Percentiles rank a stretch among this genome's conserved stretches.
phyloP scores from a whole-genome alignment of 2,329 filamentous ascomycete species.

The Bimuria novae-zelandiae region DNA sequence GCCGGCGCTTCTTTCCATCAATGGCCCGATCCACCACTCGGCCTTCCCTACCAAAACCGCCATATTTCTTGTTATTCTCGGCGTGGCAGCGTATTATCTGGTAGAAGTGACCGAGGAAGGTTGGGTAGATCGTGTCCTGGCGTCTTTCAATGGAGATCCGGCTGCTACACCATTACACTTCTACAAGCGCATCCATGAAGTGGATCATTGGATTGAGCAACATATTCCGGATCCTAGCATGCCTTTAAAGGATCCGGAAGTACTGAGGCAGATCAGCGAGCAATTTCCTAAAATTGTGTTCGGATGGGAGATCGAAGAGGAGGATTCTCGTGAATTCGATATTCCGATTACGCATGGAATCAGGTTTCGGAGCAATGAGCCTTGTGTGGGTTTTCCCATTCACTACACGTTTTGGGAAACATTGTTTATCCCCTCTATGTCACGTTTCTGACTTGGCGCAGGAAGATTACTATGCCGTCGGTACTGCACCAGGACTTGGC shows the following conservation, averaged over 20 bases:
- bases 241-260: slow-evolving; percentile 25
- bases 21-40: slow-evolving; percentile 25
- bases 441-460: slow-evolving; percentile 8
- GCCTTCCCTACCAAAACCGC: slow-evolving; percentile 41
- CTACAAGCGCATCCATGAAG: slow-evolving; percentile 29
- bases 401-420: not conserved
- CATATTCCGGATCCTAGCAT: slow-evolving; percentile 29
- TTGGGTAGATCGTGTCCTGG: slow-evolving; percentile 28
- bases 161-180: slow-evolving; percentile 31
- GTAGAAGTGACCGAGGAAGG: slow-evolving; percentile 23
- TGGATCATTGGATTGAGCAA: slow-evolving; percentile 31
- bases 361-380: slow-evolving; percentile 35
- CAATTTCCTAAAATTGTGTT: slow-evolving; percentile 30
- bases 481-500: slow-evolving; percentile 35
- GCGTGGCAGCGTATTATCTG: slow-evolving; percentile 29
- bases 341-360: slow-evolving; percentile 43
- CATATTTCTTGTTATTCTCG: slow-evolving; percentile 27
- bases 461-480: slow-evolving; percentile 40
- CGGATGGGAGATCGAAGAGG: slow-evolving; percentile 35
- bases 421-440: not conserved
- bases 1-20: not conserved
- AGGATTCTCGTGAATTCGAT: slow-evolving; percentile 25
- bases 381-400: slow-evolving; percentile 23
- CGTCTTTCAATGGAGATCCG: slow-evolving; percentile 22
- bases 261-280: slow-evolving; percentile 27